phyloP scores from a whole-genome alignment of 2,329 filamentous ascomycete species.

The Capronia coronata region DNA sequence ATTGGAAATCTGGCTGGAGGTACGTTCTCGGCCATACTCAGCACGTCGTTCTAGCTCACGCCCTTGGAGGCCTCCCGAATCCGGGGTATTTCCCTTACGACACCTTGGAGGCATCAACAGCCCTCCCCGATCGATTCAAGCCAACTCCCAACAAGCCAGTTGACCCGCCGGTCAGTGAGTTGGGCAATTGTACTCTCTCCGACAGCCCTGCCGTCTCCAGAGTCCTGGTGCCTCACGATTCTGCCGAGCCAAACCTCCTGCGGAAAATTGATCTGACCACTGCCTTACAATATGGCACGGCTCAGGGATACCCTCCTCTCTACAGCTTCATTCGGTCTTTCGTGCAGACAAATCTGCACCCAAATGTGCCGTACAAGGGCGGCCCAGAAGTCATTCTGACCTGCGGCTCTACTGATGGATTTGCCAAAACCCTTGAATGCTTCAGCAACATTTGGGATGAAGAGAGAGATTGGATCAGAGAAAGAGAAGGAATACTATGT shows the following conservation, averaged over 20 bases:
- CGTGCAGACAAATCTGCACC: conserved; percentile 67
- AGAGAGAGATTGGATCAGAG: conserved; percentile 57
- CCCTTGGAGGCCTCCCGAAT: conserved; percentile 65
- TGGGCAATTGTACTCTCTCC: conserved; percentile 34
- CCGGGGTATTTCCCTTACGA: conserved; percentile 82
- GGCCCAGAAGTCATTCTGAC: conserved; percentile 74
- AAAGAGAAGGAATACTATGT: conserved; percentile 69
- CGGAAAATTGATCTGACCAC: conserved; percentile 73
- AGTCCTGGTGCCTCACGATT: conserved; percentile 66
- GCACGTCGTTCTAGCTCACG: conserved; percentile 13
- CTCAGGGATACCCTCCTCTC: conserved; percentile 72
- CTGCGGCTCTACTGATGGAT: conserved; percentile 78
- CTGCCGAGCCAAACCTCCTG: conserved; percentile 50
- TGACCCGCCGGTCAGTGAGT: conserved; percentile 38
- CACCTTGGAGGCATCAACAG: conserved; percentile 75
- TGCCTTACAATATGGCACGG: conserved; percentile 80
- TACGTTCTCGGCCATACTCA: conserved; percentile 28
- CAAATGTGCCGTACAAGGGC: conserved; percentile 68
- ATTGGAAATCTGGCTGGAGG: conserved; percentile 58
- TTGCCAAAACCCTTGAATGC: conserved; percentile 68
- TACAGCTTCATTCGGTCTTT: conserved; percentile 74
- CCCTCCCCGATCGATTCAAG: conserved; percentile 66
- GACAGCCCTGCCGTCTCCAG: conserved; percentile 42
- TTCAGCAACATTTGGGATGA: conserved; percentile 70
- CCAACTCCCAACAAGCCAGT: conserved; percentile 60